A percentile compares a stretch with the other conserved stretches of the same genome.
These are phyloP conservation scores for Chlorociboria aeruginascens DNA, from an alignment of 495 filamentous ascomycete species.

Conservation along the genomic window DNA sequence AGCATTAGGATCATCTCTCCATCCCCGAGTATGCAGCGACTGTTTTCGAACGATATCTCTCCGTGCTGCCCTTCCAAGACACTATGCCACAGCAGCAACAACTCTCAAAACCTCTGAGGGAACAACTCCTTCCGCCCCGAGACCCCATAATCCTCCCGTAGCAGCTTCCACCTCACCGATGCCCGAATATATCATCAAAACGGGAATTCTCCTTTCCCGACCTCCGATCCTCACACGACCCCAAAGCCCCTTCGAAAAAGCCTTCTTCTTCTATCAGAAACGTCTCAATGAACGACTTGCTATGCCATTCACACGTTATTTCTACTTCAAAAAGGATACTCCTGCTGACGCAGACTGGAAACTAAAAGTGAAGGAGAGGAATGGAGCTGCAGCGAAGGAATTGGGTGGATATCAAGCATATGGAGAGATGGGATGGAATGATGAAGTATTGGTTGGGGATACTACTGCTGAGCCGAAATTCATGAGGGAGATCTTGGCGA, in stretches of 20 bases:
- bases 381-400: slow-evolving; percentile 60
- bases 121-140: slow-evolving; percentile 1
- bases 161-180: slow-evolving; percentile 10
- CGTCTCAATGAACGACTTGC: slow-evolving; percentile 88
- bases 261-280: slow-evolving; percentile 93
- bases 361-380: slow-evolving; percentile 64
- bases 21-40: slow-evolving; percentile 14
- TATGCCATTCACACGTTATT: slow-evolving; percentile 79
- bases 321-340: slow-evolving; percentile 92
- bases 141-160: slow-evolving; percentile 15
- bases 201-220: slow-evolving; percentile 75
- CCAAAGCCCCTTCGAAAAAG: slow-evolving; percentile 76
- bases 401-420: slow-evolving; percentile 81
- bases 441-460: slow-evolving; percentile 73
- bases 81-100: slow-evolving; percentile 7
- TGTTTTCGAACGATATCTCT: slow-evolving; percentile 24
- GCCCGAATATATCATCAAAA: slow-evolving; percentile 52
- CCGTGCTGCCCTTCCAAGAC: slow-evolving; percentile 16
- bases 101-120: slow-evolving; percentile 11
- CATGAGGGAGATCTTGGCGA: slow-evolving; percentile 6
- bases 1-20: slow-evolving; percentile 7
- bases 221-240: slow-evolving; percentile 77
- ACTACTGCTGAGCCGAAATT: slow-evolving; percentile 17
- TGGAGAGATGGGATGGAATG: slow-evolving; percentile 70
- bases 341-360: slow-evolving; percentile 82